phyloP scores from a whole-genome alignment of 768 basidiomycete species.

The Crepidotus variabilis region DNA sequence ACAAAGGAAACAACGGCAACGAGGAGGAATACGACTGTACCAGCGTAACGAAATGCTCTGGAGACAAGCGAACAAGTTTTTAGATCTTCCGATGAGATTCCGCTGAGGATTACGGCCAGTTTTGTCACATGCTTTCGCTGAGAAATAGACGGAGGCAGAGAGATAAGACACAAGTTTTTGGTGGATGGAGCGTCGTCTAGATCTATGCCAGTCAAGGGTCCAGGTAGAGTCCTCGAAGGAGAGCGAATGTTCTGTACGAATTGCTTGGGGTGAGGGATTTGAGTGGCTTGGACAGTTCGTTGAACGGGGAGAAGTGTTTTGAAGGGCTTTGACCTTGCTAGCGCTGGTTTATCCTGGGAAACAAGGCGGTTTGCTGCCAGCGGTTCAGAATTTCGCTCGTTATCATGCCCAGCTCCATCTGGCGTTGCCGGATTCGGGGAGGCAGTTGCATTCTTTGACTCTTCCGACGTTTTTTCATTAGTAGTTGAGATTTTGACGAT shows the following conservation, averaged over 20 bases:
- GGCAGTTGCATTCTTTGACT: no score
- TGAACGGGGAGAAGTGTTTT: background rate
- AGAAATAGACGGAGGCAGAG: slow-evolving; percentile 54
- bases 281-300: background rate
- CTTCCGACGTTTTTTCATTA: no score
- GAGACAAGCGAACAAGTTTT: slow-evolving; percentile 49
- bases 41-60: slow-evolving; percentile 7
- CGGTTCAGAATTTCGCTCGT: background rate
- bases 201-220: background rate
- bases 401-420: background rate
- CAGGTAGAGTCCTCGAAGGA: background rate
- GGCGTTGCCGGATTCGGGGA: no score
- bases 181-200: slow-evolving; percentile 3
- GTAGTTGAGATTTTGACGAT: no score
- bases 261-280: background rate
- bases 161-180: slow-evolving; percentile 35
- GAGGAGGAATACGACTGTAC: slow-evolving; percentile 6
- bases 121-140: slow-evolving; percentile 51
- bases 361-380: background rate
- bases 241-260: background rate
- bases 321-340: background rate
- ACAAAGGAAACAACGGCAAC: slow-evolving; percentile 12
- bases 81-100: slow-evolving; percentile 41
- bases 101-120: slow-evolving; percentile 53
- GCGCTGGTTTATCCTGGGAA: background rate